Evolutionary conservation across 164 flowering plant species (phyloP).

Genomic region (Vitis labrusca): DNA sequence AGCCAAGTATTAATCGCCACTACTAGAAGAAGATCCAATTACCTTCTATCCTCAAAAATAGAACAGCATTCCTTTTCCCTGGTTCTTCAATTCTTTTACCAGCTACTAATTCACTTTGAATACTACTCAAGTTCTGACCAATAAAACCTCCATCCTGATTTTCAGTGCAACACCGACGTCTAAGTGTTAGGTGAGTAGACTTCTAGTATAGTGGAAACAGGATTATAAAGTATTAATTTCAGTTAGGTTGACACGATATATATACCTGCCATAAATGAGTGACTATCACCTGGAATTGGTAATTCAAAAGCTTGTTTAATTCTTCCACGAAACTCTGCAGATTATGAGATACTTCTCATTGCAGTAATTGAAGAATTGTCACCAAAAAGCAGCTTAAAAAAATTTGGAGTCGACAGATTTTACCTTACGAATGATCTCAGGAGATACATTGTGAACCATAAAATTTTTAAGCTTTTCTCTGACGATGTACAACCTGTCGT

Average conservation of each 20-base stretch:
- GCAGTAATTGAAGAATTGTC: not conserved
- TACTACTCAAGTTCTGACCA: not conserved
- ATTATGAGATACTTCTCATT: not conserved
- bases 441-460: not conserved
- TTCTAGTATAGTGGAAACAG: not conserved
- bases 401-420: no score
- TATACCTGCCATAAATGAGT: not conserved
- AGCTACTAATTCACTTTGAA: not conserved
- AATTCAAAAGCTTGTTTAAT: conserved; percentile 1
- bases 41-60: conserved; percentile 1
- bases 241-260: no score
- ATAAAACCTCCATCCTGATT: not conserved
- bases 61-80: not conserved
- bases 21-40: not conserved
- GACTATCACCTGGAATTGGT: not conserved
- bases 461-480: conserved; percentile 9
- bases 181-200: no score
- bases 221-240: not conserved
- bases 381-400: not conserved
- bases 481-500: conserved; percentile 9
- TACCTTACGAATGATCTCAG: not conserved
- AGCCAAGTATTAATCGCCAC: no score
- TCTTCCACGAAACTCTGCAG: conserved; percentile 13
- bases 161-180: not conserved
- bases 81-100: not conserved